A percentile compares a stretch with the other conserved stretches of the same genome.
phyloP scores from a whole-genome alignment of 768 basidiomycete genomes.

The Lentinula edodes region DNA sequence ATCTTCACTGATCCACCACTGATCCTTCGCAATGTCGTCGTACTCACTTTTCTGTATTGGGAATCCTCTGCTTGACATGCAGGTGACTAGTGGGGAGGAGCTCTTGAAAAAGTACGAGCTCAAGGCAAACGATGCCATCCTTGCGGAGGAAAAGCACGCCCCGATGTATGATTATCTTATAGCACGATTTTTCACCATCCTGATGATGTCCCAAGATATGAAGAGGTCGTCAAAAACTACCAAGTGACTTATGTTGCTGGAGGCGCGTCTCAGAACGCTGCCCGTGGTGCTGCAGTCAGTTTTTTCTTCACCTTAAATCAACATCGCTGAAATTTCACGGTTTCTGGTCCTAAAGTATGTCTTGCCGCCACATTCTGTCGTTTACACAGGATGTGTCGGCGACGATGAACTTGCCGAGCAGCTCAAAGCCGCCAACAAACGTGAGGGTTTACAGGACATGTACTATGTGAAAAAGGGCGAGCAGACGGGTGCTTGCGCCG shows the following conservation, averaged over 20 bases:
- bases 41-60: constrained; percentile 80
- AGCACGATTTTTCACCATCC: background rate
- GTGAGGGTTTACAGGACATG: constrained; percentile 82
- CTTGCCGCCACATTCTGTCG: constrained; percentile 82
- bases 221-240: constrained; percentile 73
- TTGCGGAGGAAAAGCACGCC: constrained; percentile 84
- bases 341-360: constrained; percentile 61
- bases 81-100: constrained; percentile 79
- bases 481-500: constrained; percentile 95
- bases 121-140: constrained; percentile 92
- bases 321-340: background rate
- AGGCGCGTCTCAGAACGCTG: constrained; percentile 95
- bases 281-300: constrained; percentile 90
- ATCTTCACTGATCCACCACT: constrained; percentile 30
- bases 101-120: constrained; percentile 87
- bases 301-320: constrained; percentile 7
- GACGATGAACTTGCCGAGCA: constrained; percentile 89
- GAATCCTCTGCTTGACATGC: constrained; percentile 95
- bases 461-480: constrained; percentile 86
- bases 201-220: constrained; percentile 57
- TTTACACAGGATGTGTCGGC: constrained; percentile 92
- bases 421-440: constrained; percentile 83
- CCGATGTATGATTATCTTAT: constrained; percentile 55
- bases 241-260: constrained; percentile 90
- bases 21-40: background rate